These are phyloP conservation scores for Medicago truncatula DNA, from an alignment of 306 rosid genomes.

Conservation along the genomic window MtrunA17r5.0-ANR NC_053045.1:58340001-58340500, in stretches of 20 bases:
- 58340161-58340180: constrained; percentile 34
- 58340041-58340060: too few relatives aligned
- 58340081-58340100: too few relatives aligned
- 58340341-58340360: constrained; percentile 42
- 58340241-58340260: constrained; percentile 80
- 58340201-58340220: constrained; percentile 75
- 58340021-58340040: too few relatives aligned
- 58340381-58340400: constrained; percentile 18
- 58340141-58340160: constrained; percentile 55
- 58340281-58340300: constrained; percentile 69
- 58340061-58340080: too few relatives aligned
- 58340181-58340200: background rate
- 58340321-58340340: constrained; percentile 48
- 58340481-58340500: constrained; percentile 28
- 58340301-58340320: constrained; percentile 68
- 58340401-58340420: constrained; percentile 33
- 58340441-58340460: constrained; percentile 37
- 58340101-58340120: too few relatives aligned
- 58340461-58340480: constrained; percentile 53
- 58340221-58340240: constrained; percentile 93
- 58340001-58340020: background rate
- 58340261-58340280: constrained; percentile 78
- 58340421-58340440: constrained; percentile 14
- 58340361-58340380: constrained; percentile 18
- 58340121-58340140: constrained; percentile 9